Conservation (phyloP, 2,329 filamentous ascomycete species). For the Colletotrichum tofieldiae region DNA sequence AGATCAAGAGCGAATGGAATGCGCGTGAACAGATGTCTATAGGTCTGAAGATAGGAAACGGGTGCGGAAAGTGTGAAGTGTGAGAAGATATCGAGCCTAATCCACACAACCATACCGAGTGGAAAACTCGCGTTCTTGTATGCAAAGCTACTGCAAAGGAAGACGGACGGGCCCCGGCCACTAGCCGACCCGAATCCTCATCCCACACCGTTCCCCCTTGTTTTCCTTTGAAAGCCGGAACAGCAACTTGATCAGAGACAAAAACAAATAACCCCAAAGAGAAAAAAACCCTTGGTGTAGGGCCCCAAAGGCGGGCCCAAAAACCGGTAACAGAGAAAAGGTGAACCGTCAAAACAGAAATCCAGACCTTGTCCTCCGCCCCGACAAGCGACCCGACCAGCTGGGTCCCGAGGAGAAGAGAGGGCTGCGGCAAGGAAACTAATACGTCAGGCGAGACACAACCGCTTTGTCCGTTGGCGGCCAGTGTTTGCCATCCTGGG, state of each 20-base stretch:
- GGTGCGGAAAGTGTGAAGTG: background rate
- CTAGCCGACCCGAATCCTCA: background rate
- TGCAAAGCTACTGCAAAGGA: conserved; percentile 10
- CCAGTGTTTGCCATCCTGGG: conserved; percentile 17
- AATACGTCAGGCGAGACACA: conserved; percentile 40
- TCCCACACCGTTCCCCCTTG: conserved; percentile 11
- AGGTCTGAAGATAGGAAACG: conserved; percentile 20
- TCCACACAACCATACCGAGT: background rate
- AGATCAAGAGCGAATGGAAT: conserved; percentile 20
- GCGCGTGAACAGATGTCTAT: conserved; percentile 10
- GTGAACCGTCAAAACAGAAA: conserved; percentile 23
- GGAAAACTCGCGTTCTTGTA: conserved; percentile 21
- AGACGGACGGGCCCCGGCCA: conserved; percentile 2
- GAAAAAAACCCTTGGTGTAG: background rate
- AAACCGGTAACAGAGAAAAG: conserved; percentile 3
- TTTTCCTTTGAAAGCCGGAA: conserved; percentile 32
- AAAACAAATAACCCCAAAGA: conserved; percentile 32
- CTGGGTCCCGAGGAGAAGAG: conserved; percentile 22
- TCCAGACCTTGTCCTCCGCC: conserved; percentile 21
- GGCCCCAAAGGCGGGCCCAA: background rate
- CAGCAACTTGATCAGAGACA: conserved; percentile 15
- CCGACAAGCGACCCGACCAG: conserved; percentile 27
- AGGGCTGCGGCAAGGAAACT: conserved; percentile 27
- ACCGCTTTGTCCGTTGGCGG: conserved; percentile 36
- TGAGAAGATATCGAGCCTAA: background rate